phyloP scores from a whole-genome alignment of 192 early-diverging fungal species.

The Backusella psychrophila region DNA sequence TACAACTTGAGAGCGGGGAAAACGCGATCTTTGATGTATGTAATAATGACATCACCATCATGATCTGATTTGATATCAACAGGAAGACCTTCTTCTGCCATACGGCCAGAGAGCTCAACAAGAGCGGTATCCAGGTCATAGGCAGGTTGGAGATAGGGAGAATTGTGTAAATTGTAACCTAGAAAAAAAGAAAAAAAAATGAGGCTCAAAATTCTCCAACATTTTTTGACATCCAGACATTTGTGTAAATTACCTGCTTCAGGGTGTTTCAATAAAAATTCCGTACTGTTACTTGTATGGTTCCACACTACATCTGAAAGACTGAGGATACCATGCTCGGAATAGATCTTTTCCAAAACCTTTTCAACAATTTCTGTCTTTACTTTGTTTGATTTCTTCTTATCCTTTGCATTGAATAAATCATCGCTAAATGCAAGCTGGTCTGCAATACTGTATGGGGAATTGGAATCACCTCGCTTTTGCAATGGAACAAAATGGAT shows the following conservation, averaged over 20 bases:
- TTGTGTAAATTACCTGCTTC: conserved; percentile 68
- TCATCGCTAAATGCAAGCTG: conserved; percentile 90
- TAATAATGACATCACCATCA: conserved; percentile 68
- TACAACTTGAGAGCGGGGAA: conserved; percentile 71
- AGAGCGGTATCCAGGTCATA: conserved; percentile 94
- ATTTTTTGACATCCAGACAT: background rate
- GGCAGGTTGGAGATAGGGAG: conserved; percentile 89
- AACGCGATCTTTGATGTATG: conserved; percentile 49
- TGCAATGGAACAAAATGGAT: conserved; percentile 97
- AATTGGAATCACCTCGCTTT: conserved; percentile 87
- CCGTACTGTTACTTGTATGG: conserved; percentile 93
- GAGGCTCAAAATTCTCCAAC: background rate
- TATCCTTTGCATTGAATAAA: conserved; percentile 66
- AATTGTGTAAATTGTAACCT: conserved; percentile 94
- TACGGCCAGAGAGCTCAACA: conserved; percentile 60
- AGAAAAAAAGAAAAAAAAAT: conserved; percentile 14
- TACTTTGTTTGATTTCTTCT: conserved; percentile 52
- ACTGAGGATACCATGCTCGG: conserved; percentile 69
- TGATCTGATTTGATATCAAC: conserved; percentile 58
- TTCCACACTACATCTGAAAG: conserved; percentile 98
- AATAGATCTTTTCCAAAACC: conserved; percentile 53
- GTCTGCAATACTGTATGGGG: conserved; percentile 96
- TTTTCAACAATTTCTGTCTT: conserved; percentile 56
- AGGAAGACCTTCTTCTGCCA: conserved; percentile 50
- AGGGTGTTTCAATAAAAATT: conserved; percentile 94